Percentiles rank a stretch among this genome's conserved stretches.
Evolutionary conservation across 345 rosid species (phyloP).

Genomic region (Erodium maritimum): DNA sequence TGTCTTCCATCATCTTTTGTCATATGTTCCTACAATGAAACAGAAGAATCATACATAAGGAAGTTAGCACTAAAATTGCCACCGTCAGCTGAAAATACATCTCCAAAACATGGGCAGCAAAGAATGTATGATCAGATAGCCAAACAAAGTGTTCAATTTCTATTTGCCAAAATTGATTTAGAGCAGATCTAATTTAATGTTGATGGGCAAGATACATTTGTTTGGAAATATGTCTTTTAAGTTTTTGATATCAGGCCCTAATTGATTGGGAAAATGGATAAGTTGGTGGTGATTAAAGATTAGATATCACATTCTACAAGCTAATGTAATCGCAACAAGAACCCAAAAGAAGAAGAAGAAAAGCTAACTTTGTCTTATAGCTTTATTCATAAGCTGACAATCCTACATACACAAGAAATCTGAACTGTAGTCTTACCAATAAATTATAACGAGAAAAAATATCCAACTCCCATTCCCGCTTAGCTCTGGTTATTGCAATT

Average conservation of each 20-base stretch:
- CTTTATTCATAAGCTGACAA: not conserved
- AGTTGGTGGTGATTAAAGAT: too few species aligned
- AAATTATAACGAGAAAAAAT: slow-evolving; percentile 77
- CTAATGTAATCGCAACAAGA: not conserved
- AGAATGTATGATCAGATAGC: not conserved
- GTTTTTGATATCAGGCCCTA: too few species aligned
- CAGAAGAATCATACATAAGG: slow-evolving; percentile 5
- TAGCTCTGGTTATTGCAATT: slow-evolving; percentile 89
- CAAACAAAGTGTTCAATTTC: not conserved
- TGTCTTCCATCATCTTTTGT: slow-evolving; percentile 96
- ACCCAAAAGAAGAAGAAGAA: not conserved
- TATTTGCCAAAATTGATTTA: not conserved
- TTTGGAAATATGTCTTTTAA: not conserved
- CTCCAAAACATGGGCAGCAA: not conserved
- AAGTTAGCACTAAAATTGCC: not conserved
- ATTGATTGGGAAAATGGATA: too few species aligned
- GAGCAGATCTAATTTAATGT: not conserved
- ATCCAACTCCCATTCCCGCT: slow-evolving; percentile 92
- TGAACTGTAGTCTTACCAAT: slow-evolving; percentile 41
- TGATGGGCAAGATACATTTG: not conserved
- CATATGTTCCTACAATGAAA: slow-evolving; percentile 53
- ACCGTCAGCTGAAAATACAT: not conserved
- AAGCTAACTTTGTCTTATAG: not conserved
- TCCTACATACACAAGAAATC: not conserved
- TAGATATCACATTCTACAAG: not conserved